Base-by-base conservation (phyloP, 2,329 filamentous ascomycete genomes). In the Paraphoma chrysanthemicola region DNA sequence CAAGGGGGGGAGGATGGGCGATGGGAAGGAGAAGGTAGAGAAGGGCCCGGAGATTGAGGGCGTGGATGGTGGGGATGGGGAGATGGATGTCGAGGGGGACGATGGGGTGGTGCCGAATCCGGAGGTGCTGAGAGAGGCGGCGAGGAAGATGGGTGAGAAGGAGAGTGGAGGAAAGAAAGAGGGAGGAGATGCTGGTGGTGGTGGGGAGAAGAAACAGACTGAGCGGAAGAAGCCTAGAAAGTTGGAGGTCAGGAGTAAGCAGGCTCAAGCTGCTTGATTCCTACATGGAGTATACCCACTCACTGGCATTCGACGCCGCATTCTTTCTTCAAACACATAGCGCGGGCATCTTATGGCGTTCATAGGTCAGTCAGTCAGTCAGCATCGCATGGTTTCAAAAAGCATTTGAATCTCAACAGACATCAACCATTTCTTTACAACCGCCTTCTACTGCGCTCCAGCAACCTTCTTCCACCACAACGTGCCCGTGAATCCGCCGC, bases 161-260 rank as follows among this genome's bases (percentile, higher is more conserved):
- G 44, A 55, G 23, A 42, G 44, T 23, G 42, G 39, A 8, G 51
- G 53, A 43, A 43, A 54, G 41, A 47, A 54, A 41, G 43, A 46
- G 18, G 33, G 51, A n/a, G 31, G 54, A 28, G 42, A 54, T 46
- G 39, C 44, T 33, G 14, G 16, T 50, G 31, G 46, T 28, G 7
- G 3, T 58, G 28, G 44, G 31, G 14, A 36, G 29, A 39, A 48
- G 45, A 49, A 48, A n/a, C 50, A 49, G 18, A 56, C 48, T 14
- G 58, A 63, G 44, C 66, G 42, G 48, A 66, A 57, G 51, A 70
- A 68, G 46, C 67, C 67, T 1, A 59, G 67, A 41, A 73, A 73
- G 48, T 44, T 73, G 18, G 70, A 74, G 51, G 63, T 74, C 4
- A 54, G 70, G 18, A 59, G 42, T 28, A 63, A 68, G 49, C 54